These are phyloP conservation scores for Caryopteris hybrid DNA, from an alignment of 305 asterid species.

Conservation along the genomic window DNA sequence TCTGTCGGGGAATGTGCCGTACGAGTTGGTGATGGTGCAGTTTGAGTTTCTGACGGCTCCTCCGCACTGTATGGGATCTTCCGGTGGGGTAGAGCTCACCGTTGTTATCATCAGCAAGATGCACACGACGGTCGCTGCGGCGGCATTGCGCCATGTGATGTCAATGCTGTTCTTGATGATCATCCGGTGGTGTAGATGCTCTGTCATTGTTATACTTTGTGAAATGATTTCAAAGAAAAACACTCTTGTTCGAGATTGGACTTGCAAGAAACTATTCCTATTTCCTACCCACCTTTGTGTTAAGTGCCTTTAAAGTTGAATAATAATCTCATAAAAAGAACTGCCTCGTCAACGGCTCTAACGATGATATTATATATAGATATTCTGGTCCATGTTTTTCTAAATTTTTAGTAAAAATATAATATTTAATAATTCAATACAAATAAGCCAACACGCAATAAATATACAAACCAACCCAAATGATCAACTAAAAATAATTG, in stretches of 20 bases:
- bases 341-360: too few species aligned
- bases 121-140: neutral
- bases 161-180: neutral
- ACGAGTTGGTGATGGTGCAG: conserved; percentile 48
- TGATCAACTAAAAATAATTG: too few species aligned
- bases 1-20: conserved; percentile 49
- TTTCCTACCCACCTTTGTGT: neutral
- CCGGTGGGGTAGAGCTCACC: conserved; percentile 32
- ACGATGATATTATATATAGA: too few species aligned
- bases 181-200: neutral
- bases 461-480: too few species aligned
- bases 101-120: neutral
- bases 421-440: too few species aligned
- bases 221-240: too few species aligned
- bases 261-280: neutral
- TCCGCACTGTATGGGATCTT: conserved; percentile 32
- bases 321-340: neutral
- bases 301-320: conserved; percentile 22
- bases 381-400: too few species aligned
- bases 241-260: neutral
- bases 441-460: too few species aligned
- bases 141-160: neutral
- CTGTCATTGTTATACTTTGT: neutral
- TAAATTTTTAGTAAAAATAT: too few species aligned
- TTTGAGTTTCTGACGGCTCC: conserved; percentile 9